These are phyloP conservation scores for Fraxinus sp. DNA, from an alignment of 305 asterid genomes.

Conservation along the genomic window DNA sequence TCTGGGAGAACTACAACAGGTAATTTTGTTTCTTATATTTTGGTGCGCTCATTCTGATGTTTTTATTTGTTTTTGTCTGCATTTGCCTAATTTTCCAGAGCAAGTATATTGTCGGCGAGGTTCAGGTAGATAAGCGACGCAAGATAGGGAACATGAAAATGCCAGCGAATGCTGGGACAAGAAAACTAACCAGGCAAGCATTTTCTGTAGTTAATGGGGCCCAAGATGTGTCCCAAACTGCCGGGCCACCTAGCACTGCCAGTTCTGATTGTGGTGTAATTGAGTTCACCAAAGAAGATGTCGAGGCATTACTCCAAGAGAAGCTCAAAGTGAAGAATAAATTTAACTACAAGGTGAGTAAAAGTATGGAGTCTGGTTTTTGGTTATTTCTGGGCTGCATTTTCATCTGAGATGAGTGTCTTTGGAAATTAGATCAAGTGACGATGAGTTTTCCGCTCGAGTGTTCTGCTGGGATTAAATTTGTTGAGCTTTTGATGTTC, in stretches of 20 bases:
- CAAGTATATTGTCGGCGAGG: constrained; percentile 50
- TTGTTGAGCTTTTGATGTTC: constrained; percentile 18
- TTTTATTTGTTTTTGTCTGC: neutral
- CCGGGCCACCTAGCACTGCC: constrained; percentile 67
- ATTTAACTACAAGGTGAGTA: constrained; percentile 61
- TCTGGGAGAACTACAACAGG: neutral
- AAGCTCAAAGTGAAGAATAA: constrained; percentile 64
- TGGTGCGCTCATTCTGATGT: neutral
- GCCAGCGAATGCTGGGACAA: constrained; percentile 48
- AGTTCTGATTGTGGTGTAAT: constrained; percentile 56
- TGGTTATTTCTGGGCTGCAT: neutral
- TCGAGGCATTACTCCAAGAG: constrained; percentile 71
- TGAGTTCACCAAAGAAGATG: constrained; percentile 75
- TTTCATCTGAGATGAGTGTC: neutral
- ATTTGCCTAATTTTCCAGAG: constrained; percentile 34
- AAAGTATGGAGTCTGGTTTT: neutral
- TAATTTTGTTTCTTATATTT: neutral
- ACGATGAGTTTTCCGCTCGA: neutral
- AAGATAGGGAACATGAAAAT: constrained; percentile 57
- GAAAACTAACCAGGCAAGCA: constrained; percentile 59
- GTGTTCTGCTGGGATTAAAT: neutral
- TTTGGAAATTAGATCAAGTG: neutral
- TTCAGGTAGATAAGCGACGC: constrained; percentile 65
- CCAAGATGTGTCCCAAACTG: constrained; percentile 59
- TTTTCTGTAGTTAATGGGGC: constrained; percentile 74